These are phyloP conservation scores for Lumnitzera littorea DNA, from an alignment of 345 rosid genomes.

Conservation along the genomic window DNA sequence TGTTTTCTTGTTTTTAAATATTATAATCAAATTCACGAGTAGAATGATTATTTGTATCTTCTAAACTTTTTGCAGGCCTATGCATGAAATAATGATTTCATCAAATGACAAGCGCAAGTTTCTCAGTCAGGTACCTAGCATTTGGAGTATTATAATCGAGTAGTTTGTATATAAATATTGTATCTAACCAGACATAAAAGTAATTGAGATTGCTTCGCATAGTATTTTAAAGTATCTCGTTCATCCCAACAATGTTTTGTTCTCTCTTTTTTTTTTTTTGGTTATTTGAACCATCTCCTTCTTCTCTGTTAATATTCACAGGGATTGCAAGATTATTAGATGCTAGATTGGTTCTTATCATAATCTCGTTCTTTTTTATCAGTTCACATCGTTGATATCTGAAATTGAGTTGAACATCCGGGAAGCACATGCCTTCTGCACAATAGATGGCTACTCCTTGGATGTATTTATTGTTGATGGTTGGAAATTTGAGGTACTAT, in stretches of 20 bases:
- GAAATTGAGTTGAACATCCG: slow-evolving; percentile 90
- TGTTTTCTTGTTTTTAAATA: too few species aligned
- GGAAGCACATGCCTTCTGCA: slow-evolving; percentile 97
- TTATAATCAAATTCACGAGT: too few species aligned
- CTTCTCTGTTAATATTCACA: too few species aligned
- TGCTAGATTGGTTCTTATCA: background rate
- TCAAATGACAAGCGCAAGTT: slow-evolving; percentile 62
- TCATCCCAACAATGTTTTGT: too few species aligned
- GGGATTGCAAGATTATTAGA: too few species aligned
- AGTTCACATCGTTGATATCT: slow-evolving; percentile 85
- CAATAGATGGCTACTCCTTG: slow-evolving; percentile 83
- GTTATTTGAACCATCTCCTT: too few species aligned
- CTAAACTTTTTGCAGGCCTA: slow-evolving; percentile 33
- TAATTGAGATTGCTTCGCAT: too few species aligned
- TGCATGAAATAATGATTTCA: slow-evolving; percentile 68
- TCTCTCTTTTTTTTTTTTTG: too few species aligned
- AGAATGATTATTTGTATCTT: background rate
- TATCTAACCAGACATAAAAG: background rate
- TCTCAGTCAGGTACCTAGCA: slow-evolving; percentile 44
- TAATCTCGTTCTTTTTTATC: slow-evolving; percentile 21
- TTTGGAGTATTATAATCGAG: background rate
- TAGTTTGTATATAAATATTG: background rate
- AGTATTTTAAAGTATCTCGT: too few species aligned
- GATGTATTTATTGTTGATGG: slow-evolving; percentile 97
- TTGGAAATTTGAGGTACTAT: slow-evolving; percentile 86